phyloP scores from a whole-genome alignment of 148 eudicot genomes.

The Euryodendron excelsum region DNA sequence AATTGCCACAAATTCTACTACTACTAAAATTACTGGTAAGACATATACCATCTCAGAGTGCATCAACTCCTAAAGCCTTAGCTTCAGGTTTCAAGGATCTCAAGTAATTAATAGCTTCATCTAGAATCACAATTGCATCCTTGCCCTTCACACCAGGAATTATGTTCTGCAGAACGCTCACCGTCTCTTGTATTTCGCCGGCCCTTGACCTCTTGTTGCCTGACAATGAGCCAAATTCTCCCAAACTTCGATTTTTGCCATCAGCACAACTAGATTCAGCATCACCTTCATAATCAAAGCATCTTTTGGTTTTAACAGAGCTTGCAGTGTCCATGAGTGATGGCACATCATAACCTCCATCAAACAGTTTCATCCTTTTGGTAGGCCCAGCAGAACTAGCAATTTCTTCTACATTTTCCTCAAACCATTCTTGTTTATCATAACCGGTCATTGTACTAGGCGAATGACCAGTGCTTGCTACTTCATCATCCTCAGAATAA shows the following conservation, averaged over 20 bases:
- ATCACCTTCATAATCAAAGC: slow-evolving; percentile 47
- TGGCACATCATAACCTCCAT: slow-evolving; percentile 31
- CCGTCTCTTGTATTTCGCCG: slow-evolving; percentile 58
- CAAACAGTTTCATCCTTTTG: slow-evolving; percentile 48
- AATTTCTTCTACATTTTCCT: slow-evolving; percentile 65
- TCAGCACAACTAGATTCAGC: slow-evolving; percentile 68
- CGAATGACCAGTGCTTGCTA: slow-evolving; percentile 85
- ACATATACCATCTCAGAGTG: slow-evolving; percentile 26
- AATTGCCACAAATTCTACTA: not conserved
- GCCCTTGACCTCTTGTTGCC: slow-evolving; percentile 46
- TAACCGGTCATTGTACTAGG: slow-evolving; percentile 63
- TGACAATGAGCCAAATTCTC: slow-evolving; percentile 22
- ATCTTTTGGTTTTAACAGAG: slow-evolving; percentile 25
- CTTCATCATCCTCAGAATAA: slow-evolving; percentile 65
- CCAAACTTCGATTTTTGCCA: slow-evolving; percentile 14
- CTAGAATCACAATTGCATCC: slow-evolving; percentile 59
- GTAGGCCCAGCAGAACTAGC: slow-evolving; percentile 52
- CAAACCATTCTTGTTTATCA: slow-evolving; percentile 37
- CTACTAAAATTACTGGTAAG: not conserved
- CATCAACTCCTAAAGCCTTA: slow-evolving; percentile 50
- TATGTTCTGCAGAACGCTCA: slow-evolving; percentile 58
- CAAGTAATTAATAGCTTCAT: slow-evolving; percentile 79
- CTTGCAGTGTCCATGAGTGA: slow-evolving; percentile 31
- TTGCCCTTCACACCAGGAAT: slow-evolving; percentile 61
- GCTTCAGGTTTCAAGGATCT: slow-evolving; percentile 63